Base-by-base conservation (phyloP, 2,329 filamentous ascomycete genomes). In the Davidsoniella virescens region DNA sequence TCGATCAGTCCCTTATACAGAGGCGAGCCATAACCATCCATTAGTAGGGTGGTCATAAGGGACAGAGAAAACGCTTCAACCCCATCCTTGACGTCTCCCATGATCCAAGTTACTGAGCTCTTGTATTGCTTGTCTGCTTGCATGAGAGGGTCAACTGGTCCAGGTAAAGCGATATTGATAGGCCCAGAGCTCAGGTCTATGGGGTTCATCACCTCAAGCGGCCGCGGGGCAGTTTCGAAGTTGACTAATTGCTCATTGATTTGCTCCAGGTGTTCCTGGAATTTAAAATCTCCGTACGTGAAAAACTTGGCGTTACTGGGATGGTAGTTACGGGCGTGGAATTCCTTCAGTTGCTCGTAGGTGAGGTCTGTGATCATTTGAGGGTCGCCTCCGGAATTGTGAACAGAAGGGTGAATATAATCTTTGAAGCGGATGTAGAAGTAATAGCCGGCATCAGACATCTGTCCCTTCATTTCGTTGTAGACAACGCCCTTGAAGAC, bases 391-490 rank as follows among this genome's bases (percentile, higher is more conserved):
- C 92, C 92, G 1, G 90, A 96, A 67, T 98, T 96, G 67, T 98
- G 84, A 63, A 98, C 83, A 37, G 83, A 82, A 0, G 92, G 92
- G 61, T 94, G 92, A 49, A 98, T 86, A 62, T 92, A 83, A 59
- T 96, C 87, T 61, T 94, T 87, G 65, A 94, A 98, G 49, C 83
- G 77, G 57, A 95, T 94, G 64, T 95, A 96, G 69, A 86, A 98
- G 1, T 96, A 70, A 60, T 98, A 98, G 57, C 87, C 87, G 5
- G 90, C 87, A 63, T 98, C 92, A 2, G 92, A 96, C 81, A 96
- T 94, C 62, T 95, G 88, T 0, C 92, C 92, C 67, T 98, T 98
- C 92, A 98, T 98, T 68, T 98, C 92, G 60, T 98, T 98, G 68
- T 96, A 96, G 1, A 96, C 90, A 1, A 96, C 92, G 23, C 90